Percentiles rank a stretch among this genome's conserved stretches.
These are phyloP conservation scores for Fusarium miscanthi DNA, from an alignment of 2,329 filamentous ascomycete species.

Conservation along the genomic window DNA sequence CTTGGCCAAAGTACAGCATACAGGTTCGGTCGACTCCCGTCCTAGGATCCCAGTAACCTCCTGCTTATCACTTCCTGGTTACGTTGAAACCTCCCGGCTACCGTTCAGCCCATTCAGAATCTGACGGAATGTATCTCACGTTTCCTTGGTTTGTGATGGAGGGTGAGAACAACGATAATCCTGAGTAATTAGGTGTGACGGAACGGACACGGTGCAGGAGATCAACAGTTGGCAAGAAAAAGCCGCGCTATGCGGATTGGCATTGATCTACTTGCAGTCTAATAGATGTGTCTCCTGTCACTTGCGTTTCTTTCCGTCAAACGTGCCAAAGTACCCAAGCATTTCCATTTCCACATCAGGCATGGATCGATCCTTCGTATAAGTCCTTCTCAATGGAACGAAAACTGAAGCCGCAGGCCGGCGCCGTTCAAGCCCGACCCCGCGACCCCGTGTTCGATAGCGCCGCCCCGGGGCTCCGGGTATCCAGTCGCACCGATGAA, in stretches of 20 bases:
- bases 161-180: slow-evolving; percentile 17
- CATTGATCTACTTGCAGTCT: neutral
- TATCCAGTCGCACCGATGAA: slow-evolving; percentile 14
- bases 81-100: slow-evolving; percentile 2
- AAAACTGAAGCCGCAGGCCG: slow-evolving; percentile 17
- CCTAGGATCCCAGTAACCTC: slow-evolving; percentile 22
- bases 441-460: slow-evolving; percentile 15
- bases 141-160: slow-evolving; percentile 34
- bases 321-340: slow-evolving; percentile 2
- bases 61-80: slow-evolving; percentile 27
- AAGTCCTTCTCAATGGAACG: neutral
- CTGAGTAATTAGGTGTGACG: slow-evolving; percentile 8
- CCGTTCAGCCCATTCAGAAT: slow-evolving; percentile 17
- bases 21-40: slow-evolving; percentile 38
- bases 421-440: slow-evolving; percentile 33
- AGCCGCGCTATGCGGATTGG: slow-evolving; percentile 13
- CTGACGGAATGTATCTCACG: slow-evolving; percentile 29
- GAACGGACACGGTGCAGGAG: slow-evolving; percentile 20
- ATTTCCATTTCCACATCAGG: slow-evolving; percentile 19
- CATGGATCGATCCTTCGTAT: slow-evolving; percentile 11
- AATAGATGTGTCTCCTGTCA: slow-evolving; percentile 8
- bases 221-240: slow-evolving; percentile 14
- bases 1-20: slow-evolving; percentile 24
- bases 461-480: slow-evolving; percentile 25
- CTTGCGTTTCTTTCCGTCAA: slow-evolving; percentile 3